phyloP scores from a whole-genome alignment of 2,329 filamentous ascomycete species.

The Colletotrichum sublineola region DNA sequence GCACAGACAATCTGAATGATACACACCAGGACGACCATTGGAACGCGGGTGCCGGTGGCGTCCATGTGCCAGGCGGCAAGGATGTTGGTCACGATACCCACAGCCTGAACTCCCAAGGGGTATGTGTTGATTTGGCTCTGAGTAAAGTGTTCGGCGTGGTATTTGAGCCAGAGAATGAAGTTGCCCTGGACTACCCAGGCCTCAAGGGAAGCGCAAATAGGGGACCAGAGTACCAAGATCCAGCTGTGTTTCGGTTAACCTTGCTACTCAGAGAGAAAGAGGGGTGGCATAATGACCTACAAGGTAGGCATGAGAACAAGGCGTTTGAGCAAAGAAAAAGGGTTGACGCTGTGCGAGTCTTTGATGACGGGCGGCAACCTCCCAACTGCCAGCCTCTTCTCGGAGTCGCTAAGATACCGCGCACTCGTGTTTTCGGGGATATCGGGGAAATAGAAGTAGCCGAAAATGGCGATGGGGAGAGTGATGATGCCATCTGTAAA shows the following conservation, averaged over 20 bases:
- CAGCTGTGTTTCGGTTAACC: conserved; percentile 40
- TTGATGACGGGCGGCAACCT: conserved; percentile 49
- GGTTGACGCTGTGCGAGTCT: conserved; percentile 45
- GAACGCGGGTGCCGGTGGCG: conserved; percentile 50
- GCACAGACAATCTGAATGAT: conserved; percentile 51
- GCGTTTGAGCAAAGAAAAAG: conserved; percentile 44
- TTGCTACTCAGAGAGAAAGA: no score
- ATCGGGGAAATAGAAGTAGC: conserved; percentile 64
- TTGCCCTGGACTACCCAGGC: conserved; percentile 48
- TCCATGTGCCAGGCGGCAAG: conserved; percentile 54
- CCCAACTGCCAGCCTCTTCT: conserved; percentile 56
- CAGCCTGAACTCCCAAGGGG: conserved; percentile 53
- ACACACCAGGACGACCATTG: conserved; percentile 51
- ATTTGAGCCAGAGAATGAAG: conserved; percentile 50
- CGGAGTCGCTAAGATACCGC: conserved; percentile 47
- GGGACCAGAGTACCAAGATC: conserved; percentile 52
- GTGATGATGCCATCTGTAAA: conserved; percentile 63
- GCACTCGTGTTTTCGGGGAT: conserved; percentile 57
- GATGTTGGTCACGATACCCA: conserved; percentile 50
- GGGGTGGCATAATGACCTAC: conserved; percentile 40
- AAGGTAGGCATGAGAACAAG: conserved; percentile 43
- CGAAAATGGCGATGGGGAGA: conserved; percentile 64
- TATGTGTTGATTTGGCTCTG: conserved; percentile 54
- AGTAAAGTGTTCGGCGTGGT: conserved; percentile 45
- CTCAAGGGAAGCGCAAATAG: conserved; percentile 53